Evolutionary conservation across 345 rosid species (phyloP), one percentile per base, ranked within the genome.

Genomic region (Salix viminalis): DNA sequence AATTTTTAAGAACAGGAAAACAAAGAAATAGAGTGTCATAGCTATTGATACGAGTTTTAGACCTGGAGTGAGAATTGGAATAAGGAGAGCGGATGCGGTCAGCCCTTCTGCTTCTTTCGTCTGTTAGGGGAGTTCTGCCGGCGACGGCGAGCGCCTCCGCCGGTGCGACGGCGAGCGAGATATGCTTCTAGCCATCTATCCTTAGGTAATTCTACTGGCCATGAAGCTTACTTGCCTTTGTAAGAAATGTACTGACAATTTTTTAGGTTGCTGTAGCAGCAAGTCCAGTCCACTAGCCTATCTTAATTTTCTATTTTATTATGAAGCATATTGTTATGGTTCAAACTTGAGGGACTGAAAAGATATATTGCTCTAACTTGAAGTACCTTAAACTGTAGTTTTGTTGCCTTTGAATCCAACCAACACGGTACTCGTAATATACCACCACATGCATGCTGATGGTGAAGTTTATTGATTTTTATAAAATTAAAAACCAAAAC

Each of bases 121-220:
- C 83, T 76, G 56, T 73, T 80, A n/a, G 64, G 84, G 87, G 81
- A 78, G 83, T 32, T 50, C 48, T 60, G 71, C 66, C 18, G 85
- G 80, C 66, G 89, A 84, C 16, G 79, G 85, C 2, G 86, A 81
- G 77, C 72, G 69, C 62, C 91, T 85, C 68, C 92, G 77, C 73
- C 92, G 87, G 83, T 83, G 68, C 74, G 92, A 87, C 75, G 95
- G 95, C 78, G 95, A 91, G 80, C 88, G 84, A 34, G 95, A 89
- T 61, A 87, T 42, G 83, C 88, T 86, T 81, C 92, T 85, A 44
- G 83, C 86, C 93, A 88, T 86, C 66, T 44, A 41, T 42, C 67
- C 15, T 1, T 50, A 23, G 4, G 10, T 21, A 54, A 54, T 21
- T 52, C 13, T 41, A 41, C 44, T 10, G 44, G 44, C 1, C 44